Evolutionary conservation across 2,329 filamentous ascomycete genomes (phyloP).

Genomic region (Purpureocillium lavendulum): DNA sequence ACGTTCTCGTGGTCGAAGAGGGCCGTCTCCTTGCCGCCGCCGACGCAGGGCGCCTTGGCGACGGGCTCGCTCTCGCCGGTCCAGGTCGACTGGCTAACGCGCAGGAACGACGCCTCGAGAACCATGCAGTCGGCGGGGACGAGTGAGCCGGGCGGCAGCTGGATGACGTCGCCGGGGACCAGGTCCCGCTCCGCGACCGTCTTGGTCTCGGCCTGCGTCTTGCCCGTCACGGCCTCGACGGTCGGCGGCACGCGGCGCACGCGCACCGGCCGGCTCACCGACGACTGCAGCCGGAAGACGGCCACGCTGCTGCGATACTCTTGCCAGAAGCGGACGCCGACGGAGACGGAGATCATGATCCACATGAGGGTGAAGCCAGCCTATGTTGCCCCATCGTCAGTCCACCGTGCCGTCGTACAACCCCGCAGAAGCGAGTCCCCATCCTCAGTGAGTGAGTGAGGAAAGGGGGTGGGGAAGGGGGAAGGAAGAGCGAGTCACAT

Average conservation of each 20-base stretch:
- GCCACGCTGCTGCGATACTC: constrained; percentile 17
- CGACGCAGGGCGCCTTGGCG: constrained; percentile 9
- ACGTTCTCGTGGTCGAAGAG: constrained; percentile 17
- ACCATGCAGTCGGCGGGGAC: constrained; percentile 19
- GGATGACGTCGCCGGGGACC: constrained; percentile 15
- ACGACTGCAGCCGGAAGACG: constrained; percentile 15
- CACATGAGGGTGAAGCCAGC: constrained; percentile 14
- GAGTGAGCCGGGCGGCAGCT: constrained; percentile 13
- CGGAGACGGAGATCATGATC: constrained; percentile 16
- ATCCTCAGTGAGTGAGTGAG: too few relatives aligned
- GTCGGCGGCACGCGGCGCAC: constrained; percentile 9
- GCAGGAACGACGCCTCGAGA: constrained; percentile 17
- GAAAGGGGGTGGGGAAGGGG: too few relatives aligned
- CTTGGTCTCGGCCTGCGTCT: constrained; percentile 1
- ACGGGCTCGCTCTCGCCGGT: constrained; percentile 19
- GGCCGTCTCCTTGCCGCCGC: constrained; percentile 11
- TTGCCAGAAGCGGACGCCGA: constrained; percentile 19
- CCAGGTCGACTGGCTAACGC: constrained; percentile 20
- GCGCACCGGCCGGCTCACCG: constrained; percentile 12
- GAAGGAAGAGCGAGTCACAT: background rate
- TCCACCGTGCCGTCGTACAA: too few relatives aligned
- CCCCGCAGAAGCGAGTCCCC: too few relatives aligned
- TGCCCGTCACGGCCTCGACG: background rate
- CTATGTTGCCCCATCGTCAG: constrained; percentile 1
- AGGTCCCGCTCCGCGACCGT: constrained; percentile 9